Base-by-base conservation (phyloP, 805 yeast species). In the Cyberlindnera maritima region DNA sequence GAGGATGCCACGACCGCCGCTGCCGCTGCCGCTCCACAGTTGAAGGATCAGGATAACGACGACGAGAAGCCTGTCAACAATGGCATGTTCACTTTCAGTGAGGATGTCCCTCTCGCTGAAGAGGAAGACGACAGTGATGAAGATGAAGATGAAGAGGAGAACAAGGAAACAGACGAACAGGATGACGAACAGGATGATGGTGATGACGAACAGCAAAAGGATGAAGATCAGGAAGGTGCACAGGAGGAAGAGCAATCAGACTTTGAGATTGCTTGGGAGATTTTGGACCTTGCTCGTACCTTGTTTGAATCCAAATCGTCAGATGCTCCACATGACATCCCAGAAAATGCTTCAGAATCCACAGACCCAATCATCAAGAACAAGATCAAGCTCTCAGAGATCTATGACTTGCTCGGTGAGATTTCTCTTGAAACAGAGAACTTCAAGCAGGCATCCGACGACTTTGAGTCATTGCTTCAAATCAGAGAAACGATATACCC, bases 371-470 rank as follows among this genome's bases (percentile, higher is more conserved):
- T 59, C 28, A 63, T 72, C 13, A 61, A 59, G 25, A 52, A 74
- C 21, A 67, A 74, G 47, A 70, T 73, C 56, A 85, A 80, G 53
- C 68, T 90, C 19, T 81, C 91, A 0, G 91, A 88, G 47, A 77
- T 83, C 1, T 85, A 82, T 61, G 91, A 86, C 59, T 65, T 91
- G 11, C 71, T 90, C 15, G 98, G 98, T 28, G 97, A 92, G 61
- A 85, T 91, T 10, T 84, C 96, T 0, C 71, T 91, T 37, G 99
- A 92, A 61, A 79, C 94, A 2, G 97, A 92, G 57, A 88, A 88
- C 64, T 90, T 90, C 64, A 67, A 71, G 14, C 95, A 88, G 63
- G 88, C 97, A 0, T 77, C 84, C 0, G 68, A 69, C 17, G 96
- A 91, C 63, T 79, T 89, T 47, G 68, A 72, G 39, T 66, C 76